Evolutionary conservation across 176 grass and related monocot genomes (phyloP).

Genomic region (Eremochloa ophiuroides): DNA sequence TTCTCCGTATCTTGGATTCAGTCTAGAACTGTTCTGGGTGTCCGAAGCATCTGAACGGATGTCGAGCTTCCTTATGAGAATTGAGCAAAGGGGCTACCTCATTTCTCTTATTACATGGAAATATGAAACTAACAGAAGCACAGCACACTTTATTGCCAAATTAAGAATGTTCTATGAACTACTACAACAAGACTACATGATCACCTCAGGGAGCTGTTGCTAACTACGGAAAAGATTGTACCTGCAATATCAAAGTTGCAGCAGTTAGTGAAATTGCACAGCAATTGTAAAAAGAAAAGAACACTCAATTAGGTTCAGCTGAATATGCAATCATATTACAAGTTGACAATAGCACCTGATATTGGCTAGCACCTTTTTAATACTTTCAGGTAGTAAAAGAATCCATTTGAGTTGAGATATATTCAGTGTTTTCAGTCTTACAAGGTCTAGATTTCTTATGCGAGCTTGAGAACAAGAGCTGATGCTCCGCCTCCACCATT

Average conservation of each 20-base stretch:
- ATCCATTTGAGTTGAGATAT: neutral
- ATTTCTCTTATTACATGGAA: neutral
- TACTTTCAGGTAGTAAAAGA: neutral
- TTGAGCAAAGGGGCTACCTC: neutral
- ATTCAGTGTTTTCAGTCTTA: neutral
- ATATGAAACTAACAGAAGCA: neutral
- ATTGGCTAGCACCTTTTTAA: neutral
- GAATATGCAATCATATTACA: neutral
- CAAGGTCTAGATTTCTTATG: slow-evolving; percentile 32
- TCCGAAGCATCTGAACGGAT: neutral
- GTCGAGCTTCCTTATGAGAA: neutral
- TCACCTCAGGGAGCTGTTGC: neutral
- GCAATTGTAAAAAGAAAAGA: neutral
- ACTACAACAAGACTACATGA: neutral
- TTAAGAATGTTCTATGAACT: neutral
- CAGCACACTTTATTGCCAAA: neutral
- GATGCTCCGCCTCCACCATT: slow-evolving; percentile 93
- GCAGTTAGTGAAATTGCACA: neutral
- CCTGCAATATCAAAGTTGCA: slow-evolving; percentile 18
- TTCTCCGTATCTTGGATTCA: too few relatives aligned
- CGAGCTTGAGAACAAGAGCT: slow-evolving; percentile 65
- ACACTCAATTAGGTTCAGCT: neutral
- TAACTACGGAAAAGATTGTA: neutral
- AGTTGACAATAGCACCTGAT: neutral
- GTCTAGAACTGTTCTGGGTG: too few relatives aligned